Conservation (phyloP, 495 filamentous ascomycete species). For the Aspergillus coremiiformis region DNA sequence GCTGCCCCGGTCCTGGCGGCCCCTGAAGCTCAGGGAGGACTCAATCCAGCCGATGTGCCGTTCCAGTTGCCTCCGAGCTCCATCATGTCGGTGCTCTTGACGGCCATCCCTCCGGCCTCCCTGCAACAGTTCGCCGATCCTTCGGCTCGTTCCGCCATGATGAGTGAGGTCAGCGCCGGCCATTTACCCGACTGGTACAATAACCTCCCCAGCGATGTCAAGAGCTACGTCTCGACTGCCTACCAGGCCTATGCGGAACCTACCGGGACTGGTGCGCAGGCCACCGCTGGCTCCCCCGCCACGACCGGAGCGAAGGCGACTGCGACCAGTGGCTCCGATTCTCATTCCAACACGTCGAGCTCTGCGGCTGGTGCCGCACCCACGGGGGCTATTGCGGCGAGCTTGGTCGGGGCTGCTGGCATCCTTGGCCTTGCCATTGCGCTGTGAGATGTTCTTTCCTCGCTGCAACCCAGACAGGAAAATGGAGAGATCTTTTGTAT, state of each 20-base stretch:
- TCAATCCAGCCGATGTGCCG: slow-evolving; percentile 3
- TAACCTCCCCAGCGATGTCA: slow-evolving; percentile 10
- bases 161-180: slow-evolving; percentile 7
- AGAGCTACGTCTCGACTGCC: slow-evolving; percentile 13
- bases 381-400: slow-evolving; percentile 14
- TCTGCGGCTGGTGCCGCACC: slow-evolving; percentile 16
- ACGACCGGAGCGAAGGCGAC: slow-evolving; percentile 16
- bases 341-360: slow-evolving; percentile 1
- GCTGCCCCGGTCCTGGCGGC: slow-evolving; percentile 11
- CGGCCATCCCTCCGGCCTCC: slow-evolving; percentile 11
- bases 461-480: too few species aligned
- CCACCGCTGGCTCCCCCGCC: slow-evolving; percentile 2
- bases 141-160: neutral
- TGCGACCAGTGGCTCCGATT: slow-evolving; percentile 7
- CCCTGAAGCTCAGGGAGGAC: slow-evolving; percentile 2
- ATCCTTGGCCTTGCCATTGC: slow-evolving; percentile 19
- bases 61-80: slow-evolving; percentile 10
- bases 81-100: slow-evolving; percentile 12
- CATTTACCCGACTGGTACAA: slow-evolving; percentile 12
- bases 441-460: slow-evolving; percentile 15
- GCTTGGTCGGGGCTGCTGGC: slow-evolving; percentile 20
- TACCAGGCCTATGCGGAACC: neutral
- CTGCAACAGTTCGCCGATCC: slow-evolving; percentile 2
- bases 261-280: slow-evolving; percentile 8
- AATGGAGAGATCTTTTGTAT: neutral